Base-by-base conservation (phyloP, 1,284 basidiomycete genomes). In the Rhizoctonia solani region DNA sequence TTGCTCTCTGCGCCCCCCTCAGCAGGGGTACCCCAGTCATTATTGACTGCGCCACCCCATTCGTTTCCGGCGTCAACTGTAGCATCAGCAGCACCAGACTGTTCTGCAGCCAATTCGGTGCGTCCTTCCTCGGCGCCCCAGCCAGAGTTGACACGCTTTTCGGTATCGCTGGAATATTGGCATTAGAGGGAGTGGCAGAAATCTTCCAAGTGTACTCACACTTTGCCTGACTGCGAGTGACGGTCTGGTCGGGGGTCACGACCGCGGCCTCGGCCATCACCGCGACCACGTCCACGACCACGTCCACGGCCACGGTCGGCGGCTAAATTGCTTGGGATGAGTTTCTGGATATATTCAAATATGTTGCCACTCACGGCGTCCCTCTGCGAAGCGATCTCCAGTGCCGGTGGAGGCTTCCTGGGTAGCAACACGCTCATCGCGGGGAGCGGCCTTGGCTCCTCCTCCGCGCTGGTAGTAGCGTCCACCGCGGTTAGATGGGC, bases 41-140 rank as follows among this genome's bases (percentile, higher is more conserved):
- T 79, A 6, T 75, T 74, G 37, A 73, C 66, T 9, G 61, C 50
- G 19, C 30, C 52, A 39, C 68, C 66, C 56, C 71, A 66, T 11
- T 76, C 75, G 25, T 68, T 70, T 8, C 63, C 68, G 9, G 68
- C 68, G n/a, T 72, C 68, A 14, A 46, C 56, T 19, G 55, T 65
- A 23, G 74, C 75, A 73, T 87, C 85, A 65, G 72, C 78, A 68
- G 75, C 79, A 71, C 86, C 90, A 68, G 83, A 85, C 74, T 88
- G 80, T 78, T 96, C 94, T 50, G 81, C 83, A 78, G 89, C 88
- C 74, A 89, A 81, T 77, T 93, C 92, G 42, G 87, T 77, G 72
- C 81, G 82, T 74, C 88, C 91, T 74, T 95, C 92, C 73, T 93
- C 90, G 69, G 89, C 91, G 71, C 93, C 93, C 93, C 93, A 97